phyloP scores from a whole-genome alignment of 345 rosid genomes.

The Ceriops decandra region DNA sequence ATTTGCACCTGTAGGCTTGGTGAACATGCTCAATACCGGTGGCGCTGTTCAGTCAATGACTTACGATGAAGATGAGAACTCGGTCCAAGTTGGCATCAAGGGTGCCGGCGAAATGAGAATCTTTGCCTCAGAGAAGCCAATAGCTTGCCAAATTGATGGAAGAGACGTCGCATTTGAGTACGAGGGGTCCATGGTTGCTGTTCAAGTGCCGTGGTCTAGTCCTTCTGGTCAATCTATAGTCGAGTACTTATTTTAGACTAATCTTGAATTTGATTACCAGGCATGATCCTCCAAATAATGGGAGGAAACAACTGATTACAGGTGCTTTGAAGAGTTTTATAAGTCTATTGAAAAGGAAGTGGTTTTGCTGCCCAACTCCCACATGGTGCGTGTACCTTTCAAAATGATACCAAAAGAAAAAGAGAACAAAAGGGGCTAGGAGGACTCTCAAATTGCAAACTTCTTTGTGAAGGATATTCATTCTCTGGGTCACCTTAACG shows the following conservation, averaged over 20 bases:
- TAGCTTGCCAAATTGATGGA: constrained; percentile 57
- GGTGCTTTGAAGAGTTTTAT: too few relatives aligned
- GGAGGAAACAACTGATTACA: too few relatives aligned
- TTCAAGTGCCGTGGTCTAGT: constrained; percentile 65
- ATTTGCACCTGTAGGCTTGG: constrained; percentile 81
- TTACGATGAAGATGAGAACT: constrained; percentile 22
- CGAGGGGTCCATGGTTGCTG: constrained; percentile 42
- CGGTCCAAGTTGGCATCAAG: constrained; percentile 46
- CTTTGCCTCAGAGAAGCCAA: constrained; percentile 65
- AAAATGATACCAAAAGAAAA: too few relatives aligned
- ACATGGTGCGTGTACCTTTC: too few relatives aligned
- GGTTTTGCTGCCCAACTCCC: too few relatives aligned
- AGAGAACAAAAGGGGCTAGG: too few relatives aligned
- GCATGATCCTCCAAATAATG: too few relatives aligned
- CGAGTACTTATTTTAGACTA: constrained; percentile 51
- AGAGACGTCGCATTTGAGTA: constrained; percentile 51
- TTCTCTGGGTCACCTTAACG: too few relatives aligned
- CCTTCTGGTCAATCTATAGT: constrained; percentile 40
- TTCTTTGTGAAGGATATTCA: too few relatives aligned
- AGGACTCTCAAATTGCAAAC: too few relatives aligned
- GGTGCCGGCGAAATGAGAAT: constrained; percentile 75
- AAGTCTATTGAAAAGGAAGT: too few relatives aligned
- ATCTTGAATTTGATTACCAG: too few relatives aligned
- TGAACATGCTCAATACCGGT: constrained; percentile 85
- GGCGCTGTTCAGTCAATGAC: constrained; percentile 66